Base-by-base conservation (phyloP, 768 basidiomycete genomes). In the Crucibulum laeve region DNA sequence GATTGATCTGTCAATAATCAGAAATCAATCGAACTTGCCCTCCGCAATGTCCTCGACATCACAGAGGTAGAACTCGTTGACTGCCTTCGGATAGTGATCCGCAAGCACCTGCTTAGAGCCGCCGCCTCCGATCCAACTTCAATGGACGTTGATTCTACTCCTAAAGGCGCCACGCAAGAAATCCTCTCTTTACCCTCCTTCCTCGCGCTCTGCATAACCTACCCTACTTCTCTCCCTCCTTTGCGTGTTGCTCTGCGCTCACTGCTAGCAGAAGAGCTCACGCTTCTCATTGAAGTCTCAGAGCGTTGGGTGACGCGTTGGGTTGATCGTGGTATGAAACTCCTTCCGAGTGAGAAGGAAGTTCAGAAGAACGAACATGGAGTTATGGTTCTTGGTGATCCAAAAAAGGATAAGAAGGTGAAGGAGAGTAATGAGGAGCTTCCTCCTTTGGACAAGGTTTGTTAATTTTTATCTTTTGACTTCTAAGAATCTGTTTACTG, bases 31-130 rank as follows among this genome's bases (percentile, higher is more conserved):
- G 55, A 73, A 45, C 51, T 79, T 10, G 73, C 84, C 24, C 60
- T 89, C 38, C 59, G 63, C 3, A 63, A 55, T 2, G 79, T 90
- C 15, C 54, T 67, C 4, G 88, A 91, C 56, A 52, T 91, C 44
- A 65, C 81, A 1, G 87, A 91, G 58, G 53, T 65, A 13, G 82
- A 87, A 48, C 57, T 90, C 28, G 68, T 87, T 18, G 68, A 73
- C 23, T 63, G 71, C 3, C 67, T 88, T 3, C 67, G 65, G 35
- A 51, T 58, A 11, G 68, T 83, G 15, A 57, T 76, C 11, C 60
- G 58, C 7, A 59, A 57, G 14, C 67, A 76, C 45, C 67, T 62
- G 15, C 17, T n/a, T 8, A 24, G 15, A 28, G 28, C 15, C 37
- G 19, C 40, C 28, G 19, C 43, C 5, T 5, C 57, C 44, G 39